phyloP scores from a whole-genome alignment of 2,329 filamentous ascomycete genomes.

The Cercospora citrullina region DNA sequence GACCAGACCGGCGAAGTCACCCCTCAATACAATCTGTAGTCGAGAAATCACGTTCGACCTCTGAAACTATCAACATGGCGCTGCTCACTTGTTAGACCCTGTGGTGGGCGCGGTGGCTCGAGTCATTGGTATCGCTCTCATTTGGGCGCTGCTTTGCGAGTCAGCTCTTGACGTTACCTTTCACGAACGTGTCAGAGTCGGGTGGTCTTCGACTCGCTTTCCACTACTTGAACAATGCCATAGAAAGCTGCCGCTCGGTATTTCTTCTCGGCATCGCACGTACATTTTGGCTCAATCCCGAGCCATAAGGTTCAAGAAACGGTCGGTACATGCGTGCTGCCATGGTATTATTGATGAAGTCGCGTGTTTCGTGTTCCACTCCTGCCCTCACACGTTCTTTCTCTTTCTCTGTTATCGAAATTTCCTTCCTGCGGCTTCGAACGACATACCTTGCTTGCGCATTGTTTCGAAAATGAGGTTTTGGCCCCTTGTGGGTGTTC shows the following conservation, averaged over 20 bases:
- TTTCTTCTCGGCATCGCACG: not conserved
- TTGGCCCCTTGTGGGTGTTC: not conserved
- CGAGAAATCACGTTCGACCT: not conserved
- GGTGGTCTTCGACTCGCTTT: not conserved
- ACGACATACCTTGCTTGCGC: not conserved
- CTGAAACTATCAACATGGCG: not conserved
- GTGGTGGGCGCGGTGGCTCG: not conserved
- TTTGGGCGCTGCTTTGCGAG: not conserved
- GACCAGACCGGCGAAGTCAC: not conserved
- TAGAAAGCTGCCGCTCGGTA: not conserved
- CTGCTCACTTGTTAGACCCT: not conserved
- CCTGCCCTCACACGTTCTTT: not conserved
- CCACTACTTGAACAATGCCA: not conserved
- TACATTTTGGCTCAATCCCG: not conserved
- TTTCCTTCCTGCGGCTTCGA: not conserved
- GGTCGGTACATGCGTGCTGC: not conserved
- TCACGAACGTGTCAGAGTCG: not conserved
- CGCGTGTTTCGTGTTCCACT: not conserved
- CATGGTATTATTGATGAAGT: not conserved
- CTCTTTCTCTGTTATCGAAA: not conserved
- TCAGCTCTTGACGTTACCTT: not conserved
- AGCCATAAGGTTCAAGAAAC: not conserved
- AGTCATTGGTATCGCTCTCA: not conserved
- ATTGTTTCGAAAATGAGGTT: not conserved
- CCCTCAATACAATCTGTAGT: not conserved